These are phyloP conservation scores for Gypsophila paniculata DNA, from an alignment of 179 eudicot genomes.

Conservation along the genomic window DNA sequence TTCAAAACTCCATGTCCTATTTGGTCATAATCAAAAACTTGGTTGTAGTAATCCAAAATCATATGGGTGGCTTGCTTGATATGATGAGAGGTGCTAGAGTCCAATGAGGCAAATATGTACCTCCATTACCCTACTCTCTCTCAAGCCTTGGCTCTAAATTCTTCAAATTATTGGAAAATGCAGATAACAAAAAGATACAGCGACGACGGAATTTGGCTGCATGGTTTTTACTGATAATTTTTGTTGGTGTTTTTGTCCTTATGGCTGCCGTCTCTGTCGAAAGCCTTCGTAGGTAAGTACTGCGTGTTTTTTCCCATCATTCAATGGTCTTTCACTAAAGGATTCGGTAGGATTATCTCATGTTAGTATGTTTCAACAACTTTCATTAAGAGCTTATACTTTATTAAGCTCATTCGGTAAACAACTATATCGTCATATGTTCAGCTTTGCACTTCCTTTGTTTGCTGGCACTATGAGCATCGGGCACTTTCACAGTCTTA, in stretches of 20 bases:
- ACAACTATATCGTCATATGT: not conserved
- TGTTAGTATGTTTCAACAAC: not conserved
- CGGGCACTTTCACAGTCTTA: not conserved
- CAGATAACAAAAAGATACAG: constrained; percentile 30
- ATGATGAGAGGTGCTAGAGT: not conserved
- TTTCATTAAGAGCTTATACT: not conserved
- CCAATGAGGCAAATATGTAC: constrained; percentile 10
- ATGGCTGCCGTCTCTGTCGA: constrained; percentile 56
- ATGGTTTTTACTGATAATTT: constrained; percentile 40
- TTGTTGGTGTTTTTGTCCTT: constrained; percentile 41
- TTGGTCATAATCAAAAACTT: not conserved
- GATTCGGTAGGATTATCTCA: not conserved
- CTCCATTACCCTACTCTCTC: not conserved
- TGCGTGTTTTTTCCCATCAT: not conserved
- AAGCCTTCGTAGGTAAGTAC: constrained; percentile 40
- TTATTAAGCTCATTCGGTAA: not conserved
- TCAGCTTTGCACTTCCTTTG: constrained; percentile 3
- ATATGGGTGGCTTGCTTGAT: not conserved
- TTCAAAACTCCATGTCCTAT: not conserved
- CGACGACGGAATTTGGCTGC: constrained; percentile 43
- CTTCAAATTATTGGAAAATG: constrained; percentile 13
- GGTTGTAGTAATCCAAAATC: not conserved
- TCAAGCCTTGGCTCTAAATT: not conserved
- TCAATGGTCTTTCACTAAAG: not conserved
- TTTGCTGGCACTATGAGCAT: not conserved